Evolutionary conservation across 495 filamentous ascomycete genomes (phyloP).

Genomic region (Platismatia glauca): DNA sequence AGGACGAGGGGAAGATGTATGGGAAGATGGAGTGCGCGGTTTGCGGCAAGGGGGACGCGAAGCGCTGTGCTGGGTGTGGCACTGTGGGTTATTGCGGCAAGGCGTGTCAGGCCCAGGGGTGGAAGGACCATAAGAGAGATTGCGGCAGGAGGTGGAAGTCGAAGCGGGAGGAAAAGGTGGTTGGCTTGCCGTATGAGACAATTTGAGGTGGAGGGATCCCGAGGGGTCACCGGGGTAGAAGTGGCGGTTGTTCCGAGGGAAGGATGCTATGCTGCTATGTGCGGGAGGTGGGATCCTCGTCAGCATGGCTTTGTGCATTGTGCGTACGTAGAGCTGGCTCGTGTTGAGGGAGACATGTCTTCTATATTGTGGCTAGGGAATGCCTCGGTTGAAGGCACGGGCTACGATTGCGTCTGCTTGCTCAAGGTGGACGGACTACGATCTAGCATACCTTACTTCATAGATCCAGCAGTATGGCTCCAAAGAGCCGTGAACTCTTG

Average conservation of each 20-base stretch:
- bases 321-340: background rate
- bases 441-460: no score
- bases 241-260: background rate
- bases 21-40: constrained; percentile 6
- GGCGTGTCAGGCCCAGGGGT: constrained; percentile 15
- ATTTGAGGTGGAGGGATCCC: constrained; percentile 1
- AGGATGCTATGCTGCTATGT: background rate
- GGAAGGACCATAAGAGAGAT: constrained; percentile 13
- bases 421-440: no score
- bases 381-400: background rate
- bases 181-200: background rate
- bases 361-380: background rate
- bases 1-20: background rate
- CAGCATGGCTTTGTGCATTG: background rate
- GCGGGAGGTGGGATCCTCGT: background rate
- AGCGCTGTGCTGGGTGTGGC: constrained; percentile 16
- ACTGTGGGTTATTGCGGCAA: constrained; percentile 17
- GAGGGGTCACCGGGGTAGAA: background rate
- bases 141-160: constrained; percentile 1
- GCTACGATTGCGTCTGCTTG: background rate
- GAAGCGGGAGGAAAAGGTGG: background rate
- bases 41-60: constrained; percentile 10
- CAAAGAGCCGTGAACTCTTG: background rate
- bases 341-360: background rate
- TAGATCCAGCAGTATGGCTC: no score